Evolutionary conservation across 352 stramenopile genomes (phyloP).

Genomic region (Elongisporangium senticosum): DNA sequence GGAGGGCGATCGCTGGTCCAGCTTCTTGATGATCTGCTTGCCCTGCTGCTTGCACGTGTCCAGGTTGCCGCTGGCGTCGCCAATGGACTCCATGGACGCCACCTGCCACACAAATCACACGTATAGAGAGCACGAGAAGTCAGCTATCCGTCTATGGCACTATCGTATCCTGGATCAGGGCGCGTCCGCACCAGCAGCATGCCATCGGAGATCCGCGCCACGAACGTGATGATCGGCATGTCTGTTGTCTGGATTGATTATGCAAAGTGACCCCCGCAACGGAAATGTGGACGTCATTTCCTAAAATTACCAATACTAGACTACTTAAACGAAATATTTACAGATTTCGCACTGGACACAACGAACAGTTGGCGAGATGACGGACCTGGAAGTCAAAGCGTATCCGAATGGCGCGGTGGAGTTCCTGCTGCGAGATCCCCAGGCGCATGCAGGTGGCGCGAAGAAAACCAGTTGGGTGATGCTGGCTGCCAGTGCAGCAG

Average conservation of each 20-base stretch:
- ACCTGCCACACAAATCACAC: constrained; percentile 39
- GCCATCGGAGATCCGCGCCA: constrained; percentile 91
- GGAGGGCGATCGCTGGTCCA: constrained; percentile 87
- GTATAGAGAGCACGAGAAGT: neutral
- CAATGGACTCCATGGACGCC: constrained; percentile 90
- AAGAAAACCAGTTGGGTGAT: neutral
- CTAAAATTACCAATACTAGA: neutral
- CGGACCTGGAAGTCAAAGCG: neutral
- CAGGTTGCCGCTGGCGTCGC: constrained; percentile 73
- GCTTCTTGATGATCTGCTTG: constrained; percentile 92
- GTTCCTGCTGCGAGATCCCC: neutral
- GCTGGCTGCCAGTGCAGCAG: neutral
- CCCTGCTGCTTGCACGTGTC: constrained; percentile 90
- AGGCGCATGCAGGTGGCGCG: neutral
- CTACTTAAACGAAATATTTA: neutral
- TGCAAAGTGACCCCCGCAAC: no score
- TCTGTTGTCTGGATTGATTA: neutral
- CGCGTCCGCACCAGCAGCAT: constrained; percentile 79
- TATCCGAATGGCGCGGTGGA: neutral
- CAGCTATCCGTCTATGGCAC: neutral
- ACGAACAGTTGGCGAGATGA: neutral
- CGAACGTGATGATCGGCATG: constrained; percentile 94
- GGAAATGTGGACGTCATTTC: neutral
- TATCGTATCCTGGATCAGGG: neutral
- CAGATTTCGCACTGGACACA: neutral